Conservation (phyloP, 2,329 filamentous ascomycete species). For the Diaporthe sp. region DNA sequence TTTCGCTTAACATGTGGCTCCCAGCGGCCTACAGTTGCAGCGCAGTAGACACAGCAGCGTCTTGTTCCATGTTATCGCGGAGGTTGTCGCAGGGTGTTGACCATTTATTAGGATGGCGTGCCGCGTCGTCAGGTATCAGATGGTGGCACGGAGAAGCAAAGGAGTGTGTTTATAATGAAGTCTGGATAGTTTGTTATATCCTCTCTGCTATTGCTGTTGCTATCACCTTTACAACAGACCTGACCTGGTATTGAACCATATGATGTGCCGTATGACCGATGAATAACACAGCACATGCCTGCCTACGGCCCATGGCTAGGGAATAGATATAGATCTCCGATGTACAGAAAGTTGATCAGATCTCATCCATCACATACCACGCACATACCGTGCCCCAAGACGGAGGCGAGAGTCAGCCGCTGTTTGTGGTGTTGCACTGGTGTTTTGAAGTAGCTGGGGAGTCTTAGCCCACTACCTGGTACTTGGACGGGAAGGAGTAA, state of each 20-base stretch:
- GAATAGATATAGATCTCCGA: background rate
- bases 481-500: too few relatives aligned
- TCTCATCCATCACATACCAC: background rate
- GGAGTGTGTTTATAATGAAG: background rate
- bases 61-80: background rate
- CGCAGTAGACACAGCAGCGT: background rate
- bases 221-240: background rate
- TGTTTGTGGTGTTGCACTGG: slow-evolving; percentile 12
- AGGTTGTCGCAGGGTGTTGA: background rate
- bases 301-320: background rate
- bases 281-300: slow-evolving; percentile 13
- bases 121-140: background rate
- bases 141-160: background rate
- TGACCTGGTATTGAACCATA: slow-evolving; percentile 5
- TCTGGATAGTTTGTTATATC: background rate
- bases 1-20: background rate
- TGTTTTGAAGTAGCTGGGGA: background rate
- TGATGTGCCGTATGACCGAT: background rate
- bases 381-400: background rate
- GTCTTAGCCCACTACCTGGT: background rate
- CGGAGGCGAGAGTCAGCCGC: background rate
- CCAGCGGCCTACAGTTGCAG: background rate
- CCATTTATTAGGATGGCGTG: background rate
- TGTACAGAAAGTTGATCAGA: background rate
- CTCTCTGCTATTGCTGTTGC: background rate